A percentile compares a stretch with the other conserved stretches of the same genome.
These are phyloP conservation scores for Tylopilus felleus DNA, from an alignment of 768 basidiomycete species.

Conservation along the genomic window DNA sequence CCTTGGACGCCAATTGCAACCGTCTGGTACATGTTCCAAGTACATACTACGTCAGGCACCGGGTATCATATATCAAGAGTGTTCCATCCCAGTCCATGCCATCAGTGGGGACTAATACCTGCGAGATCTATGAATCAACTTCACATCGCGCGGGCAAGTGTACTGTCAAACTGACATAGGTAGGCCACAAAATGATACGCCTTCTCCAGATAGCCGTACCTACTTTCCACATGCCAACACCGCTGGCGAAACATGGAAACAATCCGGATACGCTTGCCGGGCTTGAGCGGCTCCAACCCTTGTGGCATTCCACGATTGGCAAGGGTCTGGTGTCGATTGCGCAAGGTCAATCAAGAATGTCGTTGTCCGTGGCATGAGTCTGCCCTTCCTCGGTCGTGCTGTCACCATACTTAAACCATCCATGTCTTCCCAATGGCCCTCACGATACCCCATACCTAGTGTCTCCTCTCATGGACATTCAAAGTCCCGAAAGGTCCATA, in stretches of 20 bases:
- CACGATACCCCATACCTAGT: background rate
- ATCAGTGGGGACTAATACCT: background rate
- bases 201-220: background rate
- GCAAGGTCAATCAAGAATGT: background rate
- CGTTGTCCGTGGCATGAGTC: too few relatives aligned
- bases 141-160: too few relatives aligned
- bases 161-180: too few relatives aligned
- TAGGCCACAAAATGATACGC: background rate
- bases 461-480: constrained; percentile 6
- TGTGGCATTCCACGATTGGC: background rate
- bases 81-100: background rate
- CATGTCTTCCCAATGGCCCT: background rate
- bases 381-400: background rate
- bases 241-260: background rate
- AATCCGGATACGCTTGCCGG: background rate
- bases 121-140: background rate
- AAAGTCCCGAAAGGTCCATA: constrained; percentile 3
- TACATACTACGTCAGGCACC: too few relatives aligned
- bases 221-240: background rate
- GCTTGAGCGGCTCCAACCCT: background rate
- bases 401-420: constrained; percentile 1
- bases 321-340: background rate
- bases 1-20: too few relatives aligned
- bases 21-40: too few relatives aligned
- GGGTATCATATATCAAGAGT: background rate